Percentiles rank a stretch among this genome's conserved stretches.
These are phyloP conservation scores for Starmerella bombi DNA, from an alignment of 805 yeast genomes.

Conservation along the genomic window DNA sequence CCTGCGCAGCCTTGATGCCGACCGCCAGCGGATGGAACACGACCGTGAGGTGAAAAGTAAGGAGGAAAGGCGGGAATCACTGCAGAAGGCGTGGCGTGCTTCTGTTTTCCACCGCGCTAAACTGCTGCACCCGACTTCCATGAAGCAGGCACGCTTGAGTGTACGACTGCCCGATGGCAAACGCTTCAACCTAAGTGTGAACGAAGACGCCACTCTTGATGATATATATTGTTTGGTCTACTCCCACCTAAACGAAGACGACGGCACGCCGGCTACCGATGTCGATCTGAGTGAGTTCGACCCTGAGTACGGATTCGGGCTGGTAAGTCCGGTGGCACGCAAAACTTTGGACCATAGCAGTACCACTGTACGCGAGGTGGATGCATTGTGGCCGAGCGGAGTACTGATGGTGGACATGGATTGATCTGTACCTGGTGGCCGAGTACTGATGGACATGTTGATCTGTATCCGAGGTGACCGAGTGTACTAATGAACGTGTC, in stretches of 20 bases:
- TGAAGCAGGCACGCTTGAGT: conserved; percentile 42
- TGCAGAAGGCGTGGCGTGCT: conserved; percentile 22
- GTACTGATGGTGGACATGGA: conserved; percentile 39
- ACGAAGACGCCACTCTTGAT: conserved; percentile 36
- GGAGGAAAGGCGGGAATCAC: conserved; percentile 23
- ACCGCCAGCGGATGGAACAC: conserved; percentile 32
- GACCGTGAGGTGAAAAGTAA: conserved; percentile 24
- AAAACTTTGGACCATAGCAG: conserved; percentile 30
- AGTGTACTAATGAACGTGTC: too few relatives aligned
- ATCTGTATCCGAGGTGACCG: too few relatives aligned
- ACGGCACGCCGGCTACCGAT: conserved; percentile 1
- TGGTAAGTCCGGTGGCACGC: conserved; percentile 48
- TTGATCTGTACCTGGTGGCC: too few relatives aligned
- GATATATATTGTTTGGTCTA: conserved; percentile 66
- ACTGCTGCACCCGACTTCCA: conserved; percentile 7
- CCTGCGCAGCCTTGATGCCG: conserved; percentile 54
- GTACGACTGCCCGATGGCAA: conserved; percentile 52
- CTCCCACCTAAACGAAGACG: conserved; percentile 27
- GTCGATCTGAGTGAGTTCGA: conserved; percentile 31
- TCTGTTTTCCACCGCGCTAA: conserved; percentile 21
- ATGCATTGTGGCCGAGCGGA: conserved; percentile 49
- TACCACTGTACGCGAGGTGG: conserved; percentile 32
- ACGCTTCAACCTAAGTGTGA: conserved; percentile 41
- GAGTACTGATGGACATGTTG: too few relatives aligned
- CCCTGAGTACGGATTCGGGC: conserved; percentile 38